These are phyloP conservation scores for Poa pratensis DNA, from an alignment of 176 grass and related monocot genomes.

Conservation along the genomic window DNA sequence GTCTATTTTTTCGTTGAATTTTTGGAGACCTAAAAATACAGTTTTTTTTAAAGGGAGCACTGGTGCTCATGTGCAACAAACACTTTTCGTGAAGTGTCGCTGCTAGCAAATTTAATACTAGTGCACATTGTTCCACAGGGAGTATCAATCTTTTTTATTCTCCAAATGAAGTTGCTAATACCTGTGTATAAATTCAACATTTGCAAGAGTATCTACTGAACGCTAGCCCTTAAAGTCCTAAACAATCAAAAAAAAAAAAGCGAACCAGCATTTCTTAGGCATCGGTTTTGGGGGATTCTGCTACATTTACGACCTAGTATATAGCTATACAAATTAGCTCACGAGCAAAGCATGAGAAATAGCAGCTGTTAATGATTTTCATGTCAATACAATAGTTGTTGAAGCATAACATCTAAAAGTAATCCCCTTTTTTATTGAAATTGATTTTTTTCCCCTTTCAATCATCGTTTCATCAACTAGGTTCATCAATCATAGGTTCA, in stretches of 20 bases:
- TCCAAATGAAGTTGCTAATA: background rate
- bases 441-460: background rate
- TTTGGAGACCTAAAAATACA: no score
- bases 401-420: background rate
- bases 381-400: background rate
- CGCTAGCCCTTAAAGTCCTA: background rate
- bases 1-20: no score
- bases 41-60: no score
- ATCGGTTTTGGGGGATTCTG: background rate
- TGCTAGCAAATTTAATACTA: background rate
- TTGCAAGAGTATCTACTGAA: background rate
- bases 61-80: no score
- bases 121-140: background rate
- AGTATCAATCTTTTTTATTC: background rate
- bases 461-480: no score
- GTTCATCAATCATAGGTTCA: background rate
- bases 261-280: background rate
- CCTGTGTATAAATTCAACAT: background rate
- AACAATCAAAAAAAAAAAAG: background rate
- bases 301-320: background rate
- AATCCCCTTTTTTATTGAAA: background rate
- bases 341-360: background rate
- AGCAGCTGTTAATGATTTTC: background rate
- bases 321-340: background rate
- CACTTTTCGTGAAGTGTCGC: background rate